Evolutionary conservation across 257 asterid species (phyloP).

Genomic region (Petunia secreta): DNA sequence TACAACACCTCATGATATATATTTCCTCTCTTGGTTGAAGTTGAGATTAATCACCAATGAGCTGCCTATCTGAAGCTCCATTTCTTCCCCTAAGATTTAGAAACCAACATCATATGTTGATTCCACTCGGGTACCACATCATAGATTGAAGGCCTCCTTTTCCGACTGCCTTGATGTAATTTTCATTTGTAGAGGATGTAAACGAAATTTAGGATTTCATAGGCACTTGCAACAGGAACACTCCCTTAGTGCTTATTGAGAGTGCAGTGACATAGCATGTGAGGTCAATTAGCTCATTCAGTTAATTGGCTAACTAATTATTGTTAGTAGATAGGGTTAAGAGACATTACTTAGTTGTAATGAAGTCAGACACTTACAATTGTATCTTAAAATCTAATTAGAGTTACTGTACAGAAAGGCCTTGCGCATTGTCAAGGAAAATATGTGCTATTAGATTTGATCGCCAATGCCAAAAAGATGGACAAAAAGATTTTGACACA

Average conservation of each 20-base stretch:
- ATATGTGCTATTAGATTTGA: constrained; percentile 10
- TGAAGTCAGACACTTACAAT: neutral
- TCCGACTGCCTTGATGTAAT: neutral
- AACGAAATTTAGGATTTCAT: neutral
- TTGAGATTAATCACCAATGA: neutral
- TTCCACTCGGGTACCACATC: constrained; percentile 12
- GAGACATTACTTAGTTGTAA: no score
- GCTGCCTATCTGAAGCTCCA: constrained; percentile 13
- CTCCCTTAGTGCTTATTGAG: neutral
- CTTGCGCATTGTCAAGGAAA: neutral
- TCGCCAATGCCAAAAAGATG: neutral
- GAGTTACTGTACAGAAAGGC: constrained; percentile 11
- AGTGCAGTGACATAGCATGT: no score
- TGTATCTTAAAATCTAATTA: neutral
- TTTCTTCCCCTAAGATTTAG: neutral
- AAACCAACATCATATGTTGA: constrained; percentile 12
- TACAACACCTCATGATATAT: neutral
- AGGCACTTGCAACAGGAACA: neutral
- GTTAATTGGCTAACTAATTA: no score
- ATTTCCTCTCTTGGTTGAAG: neutral
- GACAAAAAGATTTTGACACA: neutral
- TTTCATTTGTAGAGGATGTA: constrained; percentile 12
- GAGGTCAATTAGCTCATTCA: no score
- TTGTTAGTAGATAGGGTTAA: no score
- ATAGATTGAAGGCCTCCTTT: neutral